Conservation (phyloP, 1,284 basidiomycete genomes). For the Puccinia triticina region DNA sequence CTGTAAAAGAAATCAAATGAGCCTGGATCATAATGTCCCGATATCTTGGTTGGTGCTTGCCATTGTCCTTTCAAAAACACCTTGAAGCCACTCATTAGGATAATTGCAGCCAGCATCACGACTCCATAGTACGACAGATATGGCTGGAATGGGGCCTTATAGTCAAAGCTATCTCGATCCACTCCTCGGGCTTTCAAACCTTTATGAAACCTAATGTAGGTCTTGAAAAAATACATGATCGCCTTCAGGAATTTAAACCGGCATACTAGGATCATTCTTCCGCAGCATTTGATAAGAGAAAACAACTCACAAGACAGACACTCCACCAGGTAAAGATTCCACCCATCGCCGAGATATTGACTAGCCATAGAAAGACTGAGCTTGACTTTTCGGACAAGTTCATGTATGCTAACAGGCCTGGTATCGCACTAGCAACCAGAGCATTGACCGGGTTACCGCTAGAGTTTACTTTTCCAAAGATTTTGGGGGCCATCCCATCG, state of each 20-base stretch:
- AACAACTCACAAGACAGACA: conserved; percentile 54
- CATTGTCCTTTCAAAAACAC: conserved; percentile 57
- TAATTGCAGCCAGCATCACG: conserved; percentile 54
- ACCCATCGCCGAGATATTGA: conserved; percentile 64
- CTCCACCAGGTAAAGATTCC: conserved; percentile 53
- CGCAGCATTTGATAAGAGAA: conserved; percentile 33
- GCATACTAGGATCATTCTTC: neutral
- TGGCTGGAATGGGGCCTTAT: conserved; percentile 63
- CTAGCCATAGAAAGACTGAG: conserved; percentile 77
- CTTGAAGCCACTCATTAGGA: conserved; percentile 56
- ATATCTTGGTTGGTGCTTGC: conserved; percentile 20
- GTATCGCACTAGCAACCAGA: conserved; percentile 67
- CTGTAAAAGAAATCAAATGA: neutral
- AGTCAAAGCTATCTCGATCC: conserved; percentile 66
- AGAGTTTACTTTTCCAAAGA: conserved; percentile 72
- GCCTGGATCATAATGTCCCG: neutral
- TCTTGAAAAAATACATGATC: conserved; percentile 55
- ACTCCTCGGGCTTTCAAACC: conserved; percentile 68
- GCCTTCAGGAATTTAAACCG: neutral
- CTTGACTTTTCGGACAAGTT: conserved; percentile 66
- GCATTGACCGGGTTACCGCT: conserved; percentile 76
- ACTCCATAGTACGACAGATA: conserved; percentile 56
- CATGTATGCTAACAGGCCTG: conserved; percentile 72
- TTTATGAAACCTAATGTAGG: conserved; percentile 74
- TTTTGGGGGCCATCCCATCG: conserved; percentile 73